Conservation (phyloP, 306 rosid genomes). For the Citrullus mucosospermus region DNA sequence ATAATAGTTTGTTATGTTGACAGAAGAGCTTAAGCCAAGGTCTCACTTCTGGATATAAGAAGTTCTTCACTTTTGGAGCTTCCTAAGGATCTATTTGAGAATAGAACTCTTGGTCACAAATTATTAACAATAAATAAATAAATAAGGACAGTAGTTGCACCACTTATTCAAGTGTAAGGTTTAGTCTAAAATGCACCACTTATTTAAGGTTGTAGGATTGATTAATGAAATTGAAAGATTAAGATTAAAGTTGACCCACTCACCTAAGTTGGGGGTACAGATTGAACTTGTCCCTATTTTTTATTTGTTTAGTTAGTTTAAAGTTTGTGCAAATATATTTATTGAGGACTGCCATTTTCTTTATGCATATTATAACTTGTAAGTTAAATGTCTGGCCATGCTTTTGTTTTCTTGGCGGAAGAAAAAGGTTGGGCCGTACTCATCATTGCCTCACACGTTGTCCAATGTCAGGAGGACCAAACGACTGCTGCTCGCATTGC, state of each 20-base stretch:
- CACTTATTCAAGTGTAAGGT: neutral
- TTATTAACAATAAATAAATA: too few relatives aligned
- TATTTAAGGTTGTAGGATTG: neutral
- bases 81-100: neutral
- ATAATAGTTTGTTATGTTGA: neutral
- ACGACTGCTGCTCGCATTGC: slow-evolving; percentile 72
- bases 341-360: neutral
- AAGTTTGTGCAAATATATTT: neutral
- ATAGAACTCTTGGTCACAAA: neutral
- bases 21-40: neutral
- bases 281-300: neutral
- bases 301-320: neutral
- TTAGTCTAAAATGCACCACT: neutral
- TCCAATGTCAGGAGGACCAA: slow-evolving; percentile 72
- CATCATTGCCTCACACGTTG: neutral
- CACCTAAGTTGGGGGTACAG: neutral
- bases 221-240: neutral
- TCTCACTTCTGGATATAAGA: neutral
- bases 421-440: neutral
- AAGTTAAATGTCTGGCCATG: neutral
- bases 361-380: neutral
- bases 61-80: neutral
- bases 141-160: neutral
- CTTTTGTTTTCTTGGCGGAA: neutral
- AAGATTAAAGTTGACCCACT: neutral